phyloP scores from a whole-genome alignment of 768 basidiomycete species.

The Suillus placidus region DNA sequence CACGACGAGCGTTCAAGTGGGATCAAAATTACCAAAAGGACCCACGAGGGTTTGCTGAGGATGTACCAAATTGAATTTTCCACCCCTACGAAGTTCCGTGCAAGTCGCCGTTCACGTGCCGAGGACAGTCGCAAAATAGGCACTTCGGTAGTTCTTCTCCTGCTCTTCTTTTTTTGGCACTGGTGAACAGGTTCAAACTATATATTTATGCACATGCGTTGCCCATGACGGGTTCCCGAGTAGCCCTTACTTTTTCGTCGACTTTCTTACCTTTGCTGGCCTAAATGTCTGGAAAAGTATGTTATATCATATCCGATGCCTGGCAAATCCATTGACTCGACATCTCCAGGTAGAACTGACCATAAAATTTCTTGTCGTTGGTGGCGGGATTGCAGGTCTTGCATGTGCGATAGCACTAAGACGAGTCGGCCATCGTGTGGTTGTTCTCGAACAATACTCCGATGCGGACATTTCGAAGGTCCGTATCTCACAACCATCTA shows the following conservation, averaged over 20 bases:
- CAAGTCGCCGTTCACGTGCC: conserved; percentile 10
- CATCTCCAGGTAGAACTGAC: conserved; percentile 17
- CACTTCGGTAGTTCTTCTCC: not conserved
- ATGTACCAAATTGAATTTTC: not conserved
- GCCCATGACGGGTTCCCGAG: not conserved
- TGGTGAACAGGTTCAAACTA: not conserved
- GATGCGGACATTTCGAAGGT: conserved; percentile 42
- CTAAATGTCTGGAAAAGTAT: conserved; percentile 2
- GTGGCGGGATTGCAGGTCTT: conserved; percentile 58
- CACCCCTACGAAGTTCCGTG: not conserved
- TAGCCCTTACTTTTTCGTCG: not conserved
- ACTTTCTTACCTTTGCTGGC: not conserved
- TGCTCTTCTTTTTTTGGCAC: conserved; percentile 5
- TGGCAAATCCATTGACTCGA: not conserved
- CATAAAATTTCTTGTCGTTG: conserved; percentile 48
- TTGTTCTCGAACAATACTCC: conserved; percentile 53
- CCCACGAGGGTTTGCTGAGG: conserved; percentile 4
- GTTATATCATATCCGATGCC: not conserved
- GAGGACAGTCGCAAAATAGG: not conserved
- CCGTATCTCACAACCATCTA: conserved; percentile 9
- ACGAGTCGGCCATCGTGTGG: conserved; percentile 61
- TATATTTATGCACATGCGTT: not conserved
- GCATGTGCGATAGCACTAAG: conserved; percentile 57
- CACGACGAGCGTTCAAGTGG: not conserved
- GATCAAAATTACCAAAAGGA: conserved; percentile 2